Conservation (phyloP, 176 grass and related monocot species). For the Musa troglodytarum region DNA sequence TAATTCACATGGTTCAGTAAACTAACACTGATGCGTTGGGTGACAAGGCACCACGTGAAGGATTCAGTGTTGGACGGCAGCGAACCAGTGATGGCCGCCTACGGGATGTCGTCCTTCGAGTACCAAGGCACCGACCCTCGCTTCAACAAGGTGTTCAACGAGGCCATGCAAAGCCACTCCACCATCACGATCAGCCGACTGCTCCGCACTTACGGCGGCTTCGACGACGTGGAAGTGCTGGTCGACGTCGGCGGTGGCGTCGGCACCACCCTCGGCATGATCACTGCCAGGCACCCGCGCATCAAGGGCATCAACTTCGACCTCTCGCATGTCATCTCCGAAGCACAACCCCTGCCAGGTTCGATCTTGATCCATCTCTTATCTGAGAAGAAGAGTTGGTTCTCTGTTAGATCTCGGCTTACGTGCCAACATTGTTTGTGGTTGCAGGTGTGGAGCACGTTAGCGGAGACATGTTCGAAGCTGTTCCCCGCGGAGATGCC, state of each 20-base stretch:
- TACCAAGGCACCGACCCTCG: conserved; percentile 71
- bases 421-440: background rate
- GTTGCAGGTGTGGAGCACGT: conserved; percentile 46
- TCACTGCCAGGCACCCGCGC: conserved; percentile 33
- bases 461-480: conserved; percentile 75
- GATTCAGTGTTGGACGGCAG: conserved; percentile 65
- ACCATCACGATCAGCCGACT: conserved; percentile 74
- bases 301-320: conserved; percentile 74
- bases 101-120: conserved; percentile 83
- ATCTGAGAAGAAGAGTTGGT: too few relatives aligned
- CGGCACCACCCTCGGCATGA: conserved; percentile 50
- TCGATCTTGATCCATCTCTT: background rate
- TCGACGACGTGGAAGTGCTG: conserved; percentile 42
- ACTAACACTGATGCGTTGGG: background rate
- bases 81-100: conserved; percentile 82
- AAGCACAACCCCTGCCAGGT: conserved; percentile 61
- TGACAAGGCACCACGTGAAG: conserved; percentile 67
- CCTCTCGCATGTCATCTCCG: conserved; percentile 85
- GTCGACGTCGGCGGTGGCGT: conserved; percentile 79
- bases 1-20: background rate
- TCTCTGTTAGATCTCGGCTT: background rate
- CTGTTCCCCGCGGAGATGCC: conserved; percentile 58
- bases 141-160: conserved; percentile 91
- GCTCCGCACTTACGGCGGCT: conserved; percentile 58
- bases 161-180: conserved; percentile 74